Evolutionary conservation across 2,329 filamentous ascomycete species (phyloP), one percentile per base, ranked within the genome.

Genomic region (Colletotrichum musae): DNA sequence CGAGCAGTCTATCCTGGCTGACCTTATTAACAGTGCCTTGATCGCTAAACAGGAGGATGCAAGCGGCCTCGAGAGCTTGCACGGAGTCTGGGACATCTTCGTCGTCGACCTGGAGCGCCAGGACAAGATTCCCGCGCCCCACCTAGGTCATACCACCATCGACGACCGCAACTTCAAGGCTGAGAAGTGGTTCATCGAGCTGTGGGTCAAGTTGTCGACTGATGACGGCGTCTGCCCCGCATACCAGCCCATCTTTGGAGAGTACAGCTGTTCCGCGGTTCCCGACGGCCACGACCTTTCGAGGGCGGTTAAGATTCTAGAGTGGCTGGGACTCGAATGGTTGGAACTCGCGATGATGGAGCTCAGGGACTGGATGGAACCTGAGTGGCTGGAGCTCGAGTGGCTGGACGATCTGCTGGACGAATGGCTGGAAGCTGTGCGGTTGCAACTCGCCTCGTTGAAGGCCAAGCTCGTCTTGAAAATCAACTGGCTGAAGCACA

Each of bases 41-140:
- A 58, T 84, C 91, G 71, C 91, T 88, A 65, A 91, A 92, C 83
- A 68, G 26, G 43, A 62, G 7, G 41, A 43, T n/a, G 16, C 47
- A 6, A 86, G 70, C n/a, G 47, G 36, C 47, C 41, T 53, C 28
- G 5, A 26, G 21, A 39, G 58, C 18, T 57, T 45, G 50, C 68
- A 58, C 61, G 43, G 50, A 50, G 51, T 63, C 21, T 60, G 68
- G 68, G 58, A 41, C 18, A 32, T 41, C 6, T 47, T 60, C 12
- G 26, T 54, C 39, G 43, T 21, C n/a, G 18, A 64, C 50, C 68
- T 58, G 53, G 73, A 75, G 68, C 79, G 74, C 28, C 76, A 74
- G 59, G 63, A 60, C 7, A 51, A 53, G 24, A 61, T 66, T 6
- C 77, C 79, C 1, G 72, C 76, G 13, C 72, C 82, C 56, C 76